Conservation (phyloP, 345 rosid species). For the Brassica nigra region DNA sequence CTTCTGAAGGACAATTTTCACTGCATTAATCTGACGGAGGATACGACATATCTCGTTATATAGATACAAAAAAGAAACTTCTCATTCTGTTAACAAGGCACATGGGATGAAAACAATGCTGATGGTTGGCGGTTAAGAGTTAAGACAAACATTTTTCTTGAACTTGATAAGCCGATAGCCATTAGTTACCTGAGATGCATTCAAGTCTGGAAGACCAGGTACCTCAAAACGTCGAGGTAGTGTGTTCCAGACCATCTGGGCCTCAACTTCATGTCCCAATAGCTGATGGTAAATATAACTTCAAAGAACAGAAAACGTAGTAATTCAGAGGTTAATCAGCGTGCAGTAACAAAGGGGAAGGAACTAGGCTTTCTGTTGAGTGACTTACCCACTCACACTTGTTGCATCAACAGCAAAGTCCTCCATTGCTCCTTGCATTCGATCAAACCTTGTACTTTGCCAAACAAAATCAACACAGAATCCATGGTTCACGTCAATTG, state of each 20-base stretch:
- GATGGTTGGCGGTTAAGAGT: neutral
- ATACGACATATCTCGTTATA: neutral
- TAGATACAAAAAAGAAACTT: neutral
- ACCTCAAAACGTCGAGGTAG: conserved; percentile 97
- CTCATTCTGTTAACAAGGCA: conserved; percentile 2
- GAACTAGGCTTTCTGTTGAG: conserved; percentile 22
- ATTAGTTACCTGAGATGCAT: conserved; percentile 90
- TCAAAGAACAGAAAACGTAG: conserved; percentile 22
- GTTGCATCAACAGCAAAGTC: conserved; percentile 99
- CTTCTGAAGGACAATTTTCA: conserved; percentile 96
- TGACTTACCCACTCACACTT: conserved; percentile 97
- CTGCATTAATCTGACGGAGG: conserved; percentile 80
- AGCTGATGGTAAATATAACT: conserved; percentile 98
- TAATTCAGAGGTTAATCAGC: conserved; percentile 1
- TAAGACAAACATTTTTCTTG: neutral
- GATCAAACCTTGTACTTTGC: conserved; percentile 99
- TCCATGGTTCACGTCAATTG: conserved; percentile 91
- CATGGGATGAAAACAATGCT: conserved; percentile 11
- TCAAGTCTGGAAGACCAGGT: conserved; percentile 98
- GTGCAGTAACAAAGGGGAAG: conserved; percentile 8
- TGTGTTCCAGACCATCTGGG: conserved; percentile 88
- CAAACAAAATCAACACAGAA: conserved; percentile 99
- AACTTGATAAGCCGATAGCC: conserved; percentile 3
- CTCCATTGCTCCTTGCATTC: conserved; percentile 99
- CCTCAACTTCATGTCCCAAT: conserved; percentile 98